These are phyloP conservation scores for Oenanthe sinensis DNA, from an alignment of 129 eudicot species.

Conservation along the genomic window DNA sequence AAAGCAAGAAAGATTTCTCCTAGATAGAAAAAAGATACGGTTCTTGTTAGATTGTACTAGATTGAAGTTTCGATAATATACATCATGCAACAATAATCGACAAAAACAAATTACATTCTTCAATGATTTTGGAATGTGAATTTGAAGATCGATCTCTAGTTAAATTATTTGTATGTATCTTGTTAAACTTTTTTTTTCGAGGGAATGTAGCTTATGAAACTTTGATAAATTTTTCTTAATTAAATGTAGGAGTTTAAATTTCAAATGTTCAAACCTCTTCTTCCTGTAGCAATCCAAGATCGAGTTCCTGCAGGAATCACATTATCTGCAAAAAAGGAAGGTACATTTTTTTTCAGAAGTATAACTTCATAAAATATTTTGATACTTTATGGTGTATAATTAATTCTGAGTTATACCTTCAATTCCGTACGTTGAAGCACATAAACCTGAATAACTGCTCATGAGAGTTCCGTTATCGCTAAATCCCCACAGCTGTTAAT, in stretches of 20 bases:
- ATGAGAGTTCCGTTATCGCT: constrained; percentile 57
- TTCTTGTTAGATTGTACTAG: background rate
- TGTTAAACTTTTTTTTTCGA: too few relatives aligned
- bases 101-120: too few relatives aligned
- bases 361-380: background rate
- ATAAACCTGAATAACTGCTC: constrained; percentile 75
- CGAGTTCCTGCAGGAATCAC: constrained; percentile 47
- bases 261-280: constrained; percentile 37
- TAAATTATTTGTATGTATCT: too few relatives aligned
- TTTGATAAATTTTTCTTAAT: too few relatives aligned
- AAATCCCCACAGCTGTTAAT: constrained; percentile 75
- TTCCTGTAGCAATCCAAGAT: constrained; percentile 87
- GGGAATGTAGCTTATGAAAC: too few relatives aligned
- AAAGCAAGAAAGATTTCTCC: constrained; percentile 70
- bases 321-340: constrained; percentile 24
- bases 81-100: too few relatives aligned
- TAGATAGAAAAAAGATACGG: constrained; percentile 15
- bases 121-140: too few relatives aligned
- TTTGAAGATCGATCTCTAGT: too few relatives aligned
- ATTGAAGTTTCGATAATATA: too few relatives aligned
- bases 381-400: background rate
- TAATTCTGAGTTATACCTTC: constrained; percentile 27
- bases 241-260: background rate
- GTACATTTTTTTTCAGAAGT: background rate
- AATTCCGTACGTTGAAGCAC: constrained; percentile 47